Base-by-base conservation (phyloP, 164 flowering plant genomes). In the Chloranthus sessilifolius region DNA sequence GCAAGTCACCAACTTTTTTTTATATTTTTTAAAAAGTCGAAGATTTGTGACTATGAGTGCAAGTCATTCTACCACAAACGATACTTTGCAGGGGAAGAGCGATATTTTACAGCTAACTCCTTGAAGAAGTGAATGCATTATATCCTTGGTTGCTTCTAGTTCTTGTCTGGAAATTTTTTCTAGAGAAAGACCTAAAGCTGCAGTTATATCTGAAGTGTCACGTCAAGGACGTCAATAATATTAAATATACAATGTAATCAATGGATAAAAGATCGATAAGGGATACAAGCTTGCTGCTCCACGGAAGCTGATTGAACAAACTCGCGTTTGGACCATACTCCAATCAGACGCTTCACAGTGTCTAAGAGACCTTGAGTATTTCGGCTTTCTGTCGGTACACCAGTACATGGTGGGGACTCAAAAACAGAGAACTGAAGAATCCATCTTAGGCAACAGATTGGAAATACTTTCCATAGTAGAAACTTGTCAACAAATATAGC, bases 271-370 rank as follows among this genome's bases (percentile, higher is more conserved):
- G 30, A 47, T 33, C 19, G 11, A 27, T 29, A 51, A 69, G 83
- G 94, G 95, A 88, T 92, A 92, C 99, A 84, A 38, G 78, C 77
- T 88, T 92, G 99, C 64, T 88, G 97, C 70, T 88, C 95, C 35
- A 85, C 42, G 36, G 84, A 24, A 27, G 86, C 72, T 56, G 91
- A 74, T 64, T 86, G 97, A 50, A 88, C 81, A 61, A 88, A 92
- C 53, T 86, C 89, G 28, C 58, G 67, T 49, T 78, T 84, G 62
- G 88, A 88, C 99, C 99, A 92, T 6, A 78, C 75, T 15, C 58
- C 56, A 24, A 67, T 65, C 65, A 92, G 61, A 30, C 68, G 72
- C 52, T 77, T 85, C 47, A 78, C 62, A 12, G 78, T 74, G 12
- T 78, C 84, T 35, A 71, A 31, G 33, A 81, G 75, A 44, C 50